A percentile compares a stretch with the other conserved stretches of the same genome.
Conservation (phyloP, 169 alveolate species). For the Fabrea salina region DNA sequence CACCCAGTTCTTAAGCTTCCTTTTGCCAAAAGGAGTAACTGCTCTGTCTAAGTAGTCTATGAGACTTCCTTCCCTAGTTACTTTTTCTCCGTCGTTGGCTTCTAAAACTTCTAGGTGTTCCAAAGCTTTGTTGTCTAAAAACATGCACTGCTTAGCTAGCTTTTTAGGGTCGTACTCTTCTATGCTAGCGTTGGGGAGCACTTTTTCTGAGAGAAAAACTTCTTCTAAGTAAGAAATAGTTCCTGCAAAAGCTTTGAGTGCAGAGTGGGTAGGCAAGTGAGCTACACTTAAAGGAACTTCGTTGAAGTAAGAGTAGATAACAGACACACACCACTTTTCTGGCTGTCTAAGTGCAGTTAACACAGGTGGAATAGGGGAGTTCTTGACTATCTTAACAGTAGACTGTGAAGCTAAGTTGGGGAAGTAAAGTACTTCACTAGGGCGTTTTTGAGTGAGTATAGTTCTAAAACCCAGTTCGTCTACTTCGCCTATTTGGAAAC, state of each 20-base stretch:
- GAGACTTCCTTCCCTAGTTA: slow-evolving; percentile 64
- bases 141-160: slow-evolving; percentile 58
- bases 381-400: slow-evolving; percentile 46
- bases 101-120: slow-evolving; percentile 76
- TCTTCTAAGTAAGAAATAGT: slow-evolving; percentile 66
- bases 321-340: background rate
- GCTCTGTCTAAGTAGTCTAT: slow-evolving; percentile 90
- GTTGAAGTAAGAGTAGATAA: background rate
- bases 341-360: slow-evolving; percentile 29
- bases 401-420: slow-evolving; percentile 46
- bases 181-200: slow-evolving; percentile 55
- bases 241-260: slow-evolving; percentile 64
- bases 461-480: slow-evolving; percentile 79
- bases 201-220: slow-evolving; percentile 54
- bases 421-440: slow-evolving; percentile 79
- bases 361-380: slow-evolving; percentile 51
- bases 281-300: slow-evolving; percentile 12
- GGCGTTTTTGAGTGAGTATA: slow-evolving; percentile 67
- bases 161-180: slow-evolving; percentile 37
- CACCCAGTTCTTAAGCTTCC: slow-evolving; percentile 94
- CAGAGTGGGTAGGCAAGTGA: slow-evolving; percentile 41
- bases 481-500: slow-evolving; percentile 75
- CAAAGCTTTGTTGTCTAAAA: slow-evolving; percentile 77
- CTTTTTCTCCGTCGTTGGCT: slow-evolving; percentile 47
- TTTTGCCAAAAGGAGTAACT: slow-evolving; percentile 91